Evolutionary conservation across 1,139 yeast species (phyloP), one percentile per base, ranked within the genome.

Genomic region (Pichia sp.): DNA sequence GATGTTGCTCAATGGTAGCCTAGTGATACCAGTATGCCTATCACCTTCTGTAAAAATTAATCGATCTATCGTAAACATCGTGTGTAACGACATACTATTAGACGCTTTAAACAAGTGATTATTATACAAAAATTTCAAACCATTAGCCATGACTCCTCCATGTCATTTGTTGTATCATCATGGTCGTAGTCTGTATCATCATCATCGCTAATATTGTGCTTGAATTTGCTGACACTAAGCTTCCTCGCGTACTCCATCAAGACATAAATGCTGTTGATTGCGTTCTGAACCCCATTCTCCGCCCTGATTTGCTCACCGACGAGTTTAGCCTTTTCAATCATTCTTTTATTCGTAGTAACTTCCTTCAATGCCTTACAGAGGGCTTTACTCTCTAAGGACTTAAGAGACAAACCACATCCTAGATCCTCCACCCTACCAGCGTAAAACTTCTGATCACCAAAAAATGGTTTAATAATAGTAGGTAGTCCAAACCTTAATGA

Each of bases 371-470:
- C 95, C 41, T 74, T 72, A 3, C 81, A 60, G 39, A 88, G 64
- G 1, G 76, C 65, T 40, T 69, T 69, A 18, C 72, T 69, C 43
- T 82, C 85, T 49, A 88, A 67, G 50, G 82, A 79, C 54, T 68
- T 74, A 44, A 88, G 60, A 2, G 74, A 70, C 7, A 87, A 49
- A 5, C 98, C 98, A n/a, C 75, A 93, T 1, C 96, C 96, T 34
- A 85, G 65, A 45, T 87, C 96, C 50, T 86, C 95, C 6, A 91
- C 78, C 42, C 96, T 67, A 20, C 73, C 66, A 0, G 94, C 96
- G 57, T 84, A 88, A 56, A 88, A 88, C 56, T 84, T 87, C 58
- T 88, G 98, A 58, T 88, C 98, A 0, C 96, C 98, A 59, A 88
- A 88, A 53, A 91, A 88, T 2, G 98, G 97, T 56, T 88, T 88